These are phyloP conservation scores for Chlamydomonas schloesseri DNA, from an alignment of 139 green algal genomes.

Conservation along the genomic window DNA sequence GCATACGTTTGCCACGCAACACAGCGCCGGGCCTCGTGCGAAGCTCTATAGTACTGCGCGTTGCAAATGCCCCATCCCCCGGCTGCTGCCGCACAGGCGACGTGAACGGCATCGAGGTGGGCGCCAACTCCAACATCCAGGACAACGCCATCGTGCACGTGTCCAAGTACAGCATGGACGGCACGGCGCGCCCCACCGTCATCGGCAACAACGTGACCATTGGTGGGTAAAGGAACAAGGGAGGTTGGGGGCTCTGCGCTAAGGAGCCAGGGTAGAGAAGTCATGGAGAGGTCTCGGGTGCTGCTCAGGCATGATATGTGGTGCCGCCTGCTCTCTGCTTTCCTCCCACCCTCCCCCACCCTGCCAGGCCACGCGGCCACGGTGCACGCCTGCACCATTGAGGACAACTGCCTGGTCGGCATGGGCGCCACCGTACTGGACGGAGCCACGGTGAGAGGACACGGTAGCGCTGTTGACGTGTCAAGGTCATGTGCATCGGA, in stretches of 20 bases:
- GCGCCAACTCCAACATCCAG: slow-evolving; percentile 89
- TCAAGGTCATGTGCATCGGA: too few species aligned
- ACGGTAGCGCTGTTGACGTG: neutral
- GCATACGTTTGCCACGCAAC: too few species aligned
- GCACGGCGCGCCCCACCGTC: slow-evolving; percentile 68
- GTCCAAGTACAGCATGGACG: slow-evolving; percentile 77
- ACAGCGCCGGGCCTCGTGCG: too few species aligned
- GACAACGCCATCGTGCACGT: slow-evolving; percentile 94
- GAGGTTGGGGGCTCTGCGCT: too few species aligned
- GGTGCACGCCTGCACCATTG: slow-evolving; percentile 88
- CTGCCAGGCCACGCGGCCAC: slow-evolving; percentile 77
- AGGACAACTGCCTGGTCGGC: slow-evolving; percentile 90
- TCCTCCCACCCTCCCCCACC: too few species aligned
- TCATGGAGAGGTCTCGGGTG: neutral
- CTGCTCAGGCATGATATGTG: too few species aligned
- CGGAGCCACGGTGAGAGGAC: slow-evolving; percentile 69
- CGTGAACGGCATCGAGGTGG: slow-evolving; percentile 91
- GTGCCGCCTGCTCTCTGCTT: too few species aligned
- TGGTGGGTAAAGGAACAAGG: too few species aligned
- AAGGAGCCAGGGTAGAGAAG: too few species aligned
- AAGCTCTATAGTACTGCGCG: too few species aligned
- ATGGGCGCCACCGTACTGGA: slow-evolving; percentile 95
- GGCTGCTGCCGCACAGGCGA: too few species aligned
- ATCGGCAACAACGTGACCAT: slow-evolving; percentile 84
- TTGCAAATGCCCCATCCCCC: too few species aligned